Evolutionary conservation across 768 basidiomycete species (phyloP), one percentile per base, ranked within the genome.

Genomic region (Mycena epipterygia): DNA sequence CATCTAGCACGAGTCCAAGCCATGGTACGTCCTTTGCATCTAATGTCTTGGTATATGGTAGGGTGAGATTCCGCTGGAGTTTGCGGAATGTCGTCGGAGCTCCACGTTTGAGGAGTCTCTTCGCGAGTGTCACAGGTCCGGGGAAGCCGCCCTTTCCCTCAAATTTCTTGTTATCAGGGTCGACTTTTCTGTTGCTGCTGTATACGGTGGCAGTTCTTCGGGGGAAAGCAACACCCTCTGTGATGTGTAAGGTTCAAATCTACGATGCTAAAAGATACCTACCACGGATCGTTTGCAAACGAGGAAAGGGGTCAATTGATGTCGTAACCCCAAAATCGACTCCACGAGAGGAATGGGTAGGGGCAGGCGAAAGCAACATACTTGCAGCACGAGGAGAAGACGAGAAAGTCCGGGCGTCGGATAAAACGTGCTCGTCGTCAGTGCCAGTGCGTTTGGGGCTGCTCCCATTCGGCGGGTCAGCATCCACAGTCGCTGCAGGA

Each of bases 61-160:
- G 78, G 0, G 90, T 91, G 67, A 91, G 70, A 14, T 85, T 88
- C 14, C 87, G 81, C 44, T 85, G 80, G 4, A 93, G 64, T 30
- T 79, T 84, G 19, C 78, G 73, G 57, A 86, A 84, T 1, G 86
- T 74, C 3, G 77, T 77, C 0, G 92, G 92, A 13, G 82, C 81
- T n/a, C 79, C 72, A 5, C 76, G 74, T 46, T 80, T 80, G 8
- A 89, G 78, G 1, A 87, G 65, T 25, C 76, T 79, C 9, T 79
- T 76, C 5, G 85, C 69, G 8, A 89, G 74, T 11, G 81, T 58
- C 19, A 84, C 25, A 3, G 86, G 85, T 2, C 86, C 85, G 21
- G 88, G 88, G 67, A 87, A 87, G 0, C 87, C 88, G 6, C 87
- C 87, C 4, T 82, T 75, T 0, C 82, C 82, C 59, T 81, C 74